A percentile compares a stretch with the other conserved stretches of the same genome.
phyloP scores from a whole-genome alignment of 2,329 filamentous ascomycete species.

The Sporothrix mexicana region DNA sequence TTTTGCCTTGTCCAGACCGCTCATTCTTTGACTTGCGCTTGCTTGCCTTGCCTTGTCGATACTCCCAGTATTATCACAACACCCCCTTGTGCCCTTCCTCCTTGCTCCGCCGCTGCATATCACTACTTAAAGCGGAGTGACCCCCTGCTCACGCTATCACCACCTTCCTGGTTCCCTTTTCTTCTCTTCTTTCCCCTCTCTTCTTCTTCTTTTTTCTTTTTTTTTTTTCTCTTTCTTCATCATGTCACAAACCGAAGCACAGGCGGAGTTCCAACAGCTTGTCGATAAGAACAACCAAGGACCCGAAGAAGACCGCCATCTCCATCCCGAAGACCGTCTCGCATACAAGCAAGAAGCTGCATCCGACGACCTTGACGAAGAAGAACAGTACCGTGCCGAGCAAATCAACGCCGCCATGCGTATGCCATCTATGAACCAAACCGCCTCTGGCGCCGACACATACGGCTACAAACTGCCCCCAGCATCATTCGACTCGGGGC shows the following conservation, averaged over 20 bases:
- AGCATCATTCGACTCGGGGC: slow-evolving; percentile 67
- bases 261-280: slow-evolving; percentile 70
- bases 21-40: slow-evolving; percentile 12
- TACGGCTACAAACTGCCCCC: slow-evolving; percentile 65
- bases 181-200: not conserved
- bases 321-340: slow-evolving; percentile 66
- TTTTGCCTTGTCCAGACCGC: slow-evolving; percentile 24
- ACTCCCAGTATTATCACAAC: slow-evolving; percentile 3
- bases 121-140: slow-evolving; percentile 31
- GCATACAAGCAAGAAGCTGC: slow-evolving; percentile 41
- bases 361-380: slow-evolving; percentile 57
- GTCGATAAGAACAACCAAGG: slow-evolving; percentile 61
- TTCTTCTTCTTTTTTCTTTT: slow-evolving; percentile 34
- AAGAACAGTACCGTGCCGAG: slow-evolving; percentile 58
- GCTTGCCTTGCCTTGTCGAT: not conserved
- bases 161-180: slow-evolving; percentile 20
- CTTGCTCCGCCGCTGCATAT: slow-evolving; percentile 28
- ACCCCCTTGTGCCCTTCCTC: slow-evolving; percentile 23
- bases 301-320: slow-evolving; percentile 44
- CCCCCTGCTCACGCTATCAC: slow-evolving; percentile 27
- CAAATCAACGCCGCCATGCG: slow-evolving; percentile 70
- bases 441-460: slow-evolving; percentile 49
- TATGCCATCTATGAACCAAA: slow-evolving; percentile 62
- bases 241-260: slow-evolving; percentile 60
- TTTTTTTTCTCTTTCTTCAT: slow-evolving; percentile 42